phyloP scores from a whole-genome alignment of 2,329 filamentous ascomycete genomes.

The Aspergillus brasiliensis region DNA sequence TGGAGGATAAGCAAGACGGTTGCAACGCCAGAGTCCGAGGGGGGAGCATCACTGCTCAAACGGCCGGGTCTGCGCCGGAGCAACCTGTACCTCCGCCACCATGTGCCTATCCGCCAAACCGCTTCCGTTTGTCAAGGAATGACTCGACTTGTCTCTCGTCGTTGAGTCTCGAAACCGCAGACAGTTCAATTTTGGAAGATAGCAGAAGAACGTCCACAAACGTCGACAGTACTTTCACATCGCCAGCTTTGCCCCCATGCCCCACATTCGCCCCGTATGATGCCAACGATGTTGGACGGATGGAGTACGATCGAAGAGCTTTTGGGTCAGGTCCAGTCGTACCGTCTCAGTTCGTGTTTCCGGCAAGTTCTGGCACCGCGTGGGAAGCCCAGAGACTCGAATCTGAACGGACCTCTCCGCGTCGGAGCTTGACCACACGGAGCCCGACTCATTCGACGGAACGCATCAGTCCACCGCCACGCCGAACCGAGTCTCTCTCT shows the following conservation, averaged over 20 bases:
- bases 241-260: slow-evolving; percentile 36
- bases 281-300: slow-evolving; percentile 39
- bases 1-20: slow-evolving; percentile 24
- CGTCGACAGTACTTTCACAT: slow-evolving; percentile 31
- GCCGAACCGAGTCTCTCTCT: slow-evolving; percentile 35
- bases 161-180: slow-evolving; percentile 40
- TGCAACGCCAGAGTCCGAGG: slow-evolving; percentile 33
- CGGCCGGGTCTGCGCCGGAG: slow-evolving; percentile 36
- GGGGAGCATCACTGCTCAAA: slow-evolving; percentile 38
- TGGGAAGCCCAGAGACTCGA: slow-evolving; percentile 27
- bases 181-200: slow-evolving; percentile 43
- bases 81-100: slow-evolving; percentile 41
- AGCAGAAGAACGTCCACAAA: slow-evolving; percentile 29
- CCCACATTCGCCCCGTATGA: slow-evolving; percentile 40
- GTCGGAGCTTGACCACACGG: slow-evolving; percentile 39
- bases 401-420: slow-evolving; percentile 28
- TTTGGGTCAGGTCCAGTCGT: slow-evolving; percentile 28
- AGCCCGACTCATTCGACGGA: slow-evolving; percentile 30
- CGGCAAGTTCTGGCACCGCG: slow-evolving; percentile 26
- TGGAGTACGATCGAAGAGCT: slow-evolving; percentile 32
- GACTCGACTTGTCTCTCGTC: slow-evolving; percentile 41
- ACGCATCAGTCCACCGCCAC: slow-evolving; percentile 27
- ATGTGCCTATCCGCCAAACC: slow-evolving; percentile 31
- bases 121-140: slow-evolving; percentile 37
- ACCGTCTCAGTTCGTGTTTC: slow-evolving; percentile 30